phyloP scores from a whole-genome alignment of 306 rosid genomes.

The Senna tora region DNA sequence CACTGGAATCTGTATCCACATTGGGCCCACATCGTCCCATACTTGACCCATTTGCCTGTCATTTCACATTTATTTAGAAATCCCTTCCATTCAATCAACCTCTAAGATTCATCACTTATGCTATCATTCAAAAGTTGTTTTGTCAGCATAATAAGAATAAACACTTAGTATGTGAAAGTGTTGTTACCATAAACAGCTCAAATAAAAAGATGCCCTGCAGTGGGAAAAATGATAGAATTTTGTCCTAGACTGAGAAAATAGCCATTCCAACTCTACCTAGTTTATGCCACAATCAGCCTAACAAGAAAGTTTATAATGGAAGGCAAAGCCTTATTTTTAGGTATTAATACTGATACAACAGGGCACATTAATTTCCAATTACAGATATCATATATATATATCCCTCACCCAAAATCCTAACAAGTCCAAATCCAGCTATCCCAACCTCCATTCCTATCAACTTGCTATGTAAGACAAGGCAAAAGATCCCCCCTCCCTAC shows the following conservation, averaged over 20 bases:
- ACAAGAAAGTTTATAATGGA: conserved; percentile 8
- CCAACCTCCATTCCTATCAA: conserved; percentile 45
- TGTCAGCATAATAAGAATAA: neutral
- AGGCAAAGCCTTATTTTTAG: conserved; percentile 32
- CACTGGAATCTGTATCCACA: conserved; percentile 77
- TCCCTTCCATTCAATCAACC: neutral
- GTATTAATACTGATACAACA: conserved; percentile 17
- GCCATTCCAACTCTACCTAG: conserved; percentile 19
- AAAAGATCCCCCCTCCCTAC: conserved; percentile 33
- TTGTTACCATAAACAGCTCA: neutral
- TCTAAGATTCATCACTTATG: conserved; percentile 9
- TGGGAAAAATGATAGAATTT: conserved; percentile 6
- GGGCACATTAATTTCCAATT: conserved; percentile 40
- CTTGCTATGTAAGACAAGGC: conserved; percentile 50
- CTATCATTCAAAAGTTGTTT: neutral
- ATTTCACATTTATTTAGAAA: conserved; percentile 31
- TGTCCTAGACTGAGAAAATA: conserved; percentile 6
- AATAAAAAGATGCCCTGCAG: conserved; percentile 11
- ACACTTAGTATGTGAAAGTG: neutral
- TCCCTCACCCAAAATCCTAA: conserved; percentile 29
- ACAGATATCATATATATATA: neutral
- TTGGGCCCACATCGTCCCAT: conserved; percentile 78
- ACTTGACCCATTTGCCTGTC: conserved; percentile 89
- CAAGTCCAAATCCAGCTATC: conserved; percentile 57
- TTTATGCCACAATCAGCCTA: conserved; percentile 23